A percentile compares a stretch with the other conserved stretches of the same genome.
These are phyloP conservation scores for Akanthomyces uredinophilus DNA, from an alignment of 2,329 filamentous ascomycete species.

Conservation along the genomic window DNA sequence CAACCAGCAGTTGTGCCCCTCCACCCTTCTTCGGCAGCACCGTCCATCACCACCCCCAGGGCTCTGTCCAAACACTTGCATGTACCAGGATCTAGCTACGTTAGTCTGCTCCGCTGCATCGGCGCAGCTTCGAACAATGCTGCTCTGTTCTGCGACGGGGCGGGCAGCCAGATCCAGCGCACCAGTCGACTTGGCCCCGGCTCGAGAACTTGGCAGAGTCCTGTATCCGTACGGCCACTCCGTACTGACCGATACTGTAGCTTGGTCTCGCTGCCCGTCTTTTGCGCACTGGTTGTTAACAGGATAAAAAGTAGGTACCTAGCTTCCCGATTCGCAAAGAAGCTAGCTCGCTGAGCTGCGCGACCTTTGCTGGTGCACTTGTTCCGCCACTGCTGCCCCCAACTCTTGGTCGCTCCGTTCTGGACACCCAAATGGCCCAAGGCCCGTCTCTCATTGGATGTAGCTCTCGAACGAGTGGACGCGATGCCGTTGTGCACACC, in stretches of 20 bases:
- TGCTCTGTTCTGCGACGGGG: background rate
- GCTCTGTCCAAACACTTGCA: background rate
- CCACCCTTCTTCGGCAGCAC: background rate
- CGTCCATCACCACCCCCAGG: background rate
- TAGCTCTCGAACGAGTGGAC: background rate
- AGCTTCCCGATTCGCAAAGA: background rate
- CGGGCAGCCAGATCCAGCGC: background rate
- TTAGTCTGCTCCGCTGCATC: background rate
- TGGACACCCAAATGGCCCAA: conserved; percentile 12
- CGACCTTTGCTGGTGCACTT: background rate
- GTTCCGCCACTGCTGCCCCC: conserved; percentile 5
- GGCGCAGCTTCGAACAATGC: background rate
- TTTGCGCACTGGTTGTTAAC: too few species aligned
- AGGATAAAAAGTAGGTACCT: too few species aligned
- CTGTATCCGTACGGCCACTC: too few species aligned
- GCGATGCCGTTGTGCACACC: conserved; percentile 9
- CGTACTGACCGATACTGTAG: too few species aligned
- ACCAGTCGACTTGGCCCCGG: background rate
- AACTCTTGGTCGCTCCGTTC: background rate
- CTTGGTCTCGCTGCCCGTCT: too few species aligned
- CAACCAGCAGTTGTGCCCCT: background rate
- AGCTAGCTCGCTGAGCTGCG: background rate
- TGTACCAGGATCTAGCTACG: background rate
- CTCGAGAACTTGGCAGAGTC: too few species aligned
- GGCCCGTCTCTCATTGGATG: conserved; percentile 14